phyloP scores from a whole-genome alignment of 1,284 basidiomycete species.

The Microbotryum saponariae region DNA sequence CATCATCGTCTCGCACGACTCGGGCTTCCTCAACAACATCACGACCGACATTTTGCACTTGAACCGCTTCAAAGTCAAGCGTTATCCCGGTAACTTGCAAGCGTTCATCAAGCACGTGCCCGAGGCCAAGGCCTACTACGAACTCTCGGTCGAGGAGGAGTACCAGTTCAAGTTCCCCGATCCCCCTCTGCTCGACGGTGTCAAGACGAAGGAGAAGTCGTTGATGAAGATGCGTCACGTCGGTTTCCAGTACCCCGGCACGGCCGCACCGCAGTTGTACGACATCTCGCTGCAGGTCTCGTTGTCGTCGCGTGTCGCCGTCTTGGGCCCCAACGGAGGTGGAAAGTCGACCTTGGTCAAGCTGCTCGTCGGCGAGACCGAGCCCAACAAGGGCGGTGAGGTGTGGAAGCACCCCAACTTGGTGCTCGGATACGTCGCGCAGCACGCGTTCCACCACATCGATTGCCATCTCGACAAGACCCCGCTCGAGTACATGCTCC shows the following conservation, averaged over 20 bases:
- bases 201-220: constrained; percentile 99
- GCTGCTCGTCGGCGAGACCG: constrained; percentile 94
- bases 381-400: constrained; percentile 91
- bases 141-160: constrained; percentile 71
- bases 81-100: constrained; percentile 96
- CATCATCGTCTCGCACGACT: constrained; percentile 67
- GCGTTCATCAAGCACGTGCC: constrained; percentile 87
- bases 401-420: constrained; percentile 99
- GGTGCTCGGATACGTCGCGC: constrained; percentile 96
- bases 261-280: constrained; percentile 78
- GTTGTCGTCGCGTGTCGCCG: constrained; percentile 90
- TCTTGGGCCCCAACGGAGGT: constrained; percentile 95
- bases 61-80: constrained; percentile 97
- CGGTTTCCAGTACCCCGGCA: constrained; percentile 89
- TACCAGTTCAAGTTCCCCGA: constrained; percentile 95
- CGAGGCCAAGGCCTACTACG: constrained; percentile 97
- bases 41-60: constrained; percentile 98
- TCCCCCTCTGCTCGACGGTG: constrained; percentile 93
- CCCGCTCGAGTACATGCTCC: constrained; percentile 95
- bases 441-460: constrained; percentile 80
- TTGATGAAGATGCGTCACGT: constrained; percentile 96
- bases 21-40: constrained; percentile 95
- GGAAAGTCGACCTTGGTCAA: constrained; percentile 99
- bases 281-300: constrained; percentile 95
- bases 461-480: constrained; percentile 97